A percentile compares a stretch with the other conserved stretches of the same genome.
Conservation (phyloP, 768 basidiomycete genomes). For the Lanmaoa pseudosensibilis region DNA sequence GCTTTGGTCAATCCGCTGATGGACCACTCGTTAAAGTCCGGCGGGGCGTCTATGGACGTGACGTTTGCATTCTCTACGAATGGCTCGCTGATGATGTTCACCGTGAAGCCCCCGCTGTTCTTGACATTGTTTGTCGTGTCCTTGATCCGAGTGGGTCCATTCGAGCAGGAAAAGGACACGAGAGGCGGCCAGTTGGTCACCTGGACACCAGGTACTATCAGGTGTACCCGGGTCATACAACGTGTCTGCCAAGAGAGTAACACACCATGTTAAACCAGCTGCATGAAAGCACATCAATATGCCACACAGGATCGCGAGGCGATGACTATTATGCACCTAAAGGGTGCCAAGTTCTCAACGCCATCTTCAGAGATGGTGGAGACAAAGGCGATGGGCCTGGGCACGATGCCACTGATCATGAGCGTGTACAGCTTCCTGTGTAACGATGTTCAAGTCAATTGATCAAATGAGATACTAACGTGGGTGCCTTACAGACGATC, state of each 20-base stretch:
- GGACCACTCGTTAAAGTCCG: constrained; percentile 40
- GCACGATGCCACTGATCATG: constrained; percentile 40
- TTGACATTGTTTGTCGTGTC: constrained; percentile 51
- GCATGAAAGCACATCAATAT: not conserved
- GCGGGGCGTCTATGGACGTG: constrained; percentile 39
- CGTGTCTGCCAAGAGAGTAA: not conserved
- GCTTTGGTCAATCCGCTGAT: constrained; percentile 43
- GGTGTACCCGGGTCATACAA: not conserved
- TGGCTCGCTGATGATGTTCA: constrained; percentile 58
- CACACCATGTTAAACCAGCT: constrained; percentile 33
- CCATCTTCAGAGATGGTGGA: constrained; percentile 38
- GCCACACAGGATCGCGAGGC: not conserved
- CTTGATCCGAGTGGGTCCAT: constrained; percentile 26
- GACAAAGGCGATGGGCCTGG: constrained; percentile 48
- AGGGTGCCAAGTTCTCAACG: constrained; percentile 42
- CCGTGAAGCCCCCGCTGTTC: constrained; percentile 48
- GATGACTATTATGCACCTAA: constrained; percentile 30
- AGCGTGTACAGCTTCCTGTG: constrained; percentile 33
- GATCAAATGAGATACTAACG: not conserved
- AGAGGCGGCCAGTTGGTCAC: constrained; percentile 29
- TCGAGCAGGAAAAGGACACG: constrained; percentile 37
- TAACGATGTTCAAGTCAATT: not conserved
- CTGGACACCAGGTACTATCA: constrained; percentile 6
- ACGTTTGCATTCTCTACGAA: constrained; percentile 41
- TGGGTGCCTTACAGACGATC: constrained; percentile 26